A percentile compares a stretch with the other conserved stretches of the same genome.
phyloP scores from a whole-genome alignment of 768 basidiomycete genomes.

The Tylopilus vinaceipallidus region DNA sequence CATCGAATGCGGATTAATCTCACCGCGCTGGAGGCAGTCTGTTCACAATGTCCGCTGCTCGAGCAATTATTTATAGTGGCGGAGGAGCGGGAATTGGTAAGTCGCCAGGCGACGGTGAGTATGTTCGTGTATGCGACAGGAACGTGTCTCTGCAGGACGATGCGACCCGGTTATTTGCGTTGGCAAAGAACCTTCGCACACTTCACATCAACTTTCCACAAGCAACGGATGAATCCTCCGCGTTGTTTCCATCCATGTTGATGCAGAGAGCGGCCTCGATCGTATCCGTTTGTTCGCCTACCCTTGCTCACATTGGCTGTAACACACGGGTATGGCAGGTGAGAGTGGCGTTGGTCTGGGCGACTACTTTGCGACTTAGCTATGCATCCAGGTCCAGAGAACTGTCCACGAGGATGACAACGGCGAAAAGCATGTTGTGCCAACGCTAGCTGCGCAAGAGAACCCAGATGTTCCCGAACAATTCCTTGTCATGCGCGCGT shows the following conservation, averaged over 20 bases:
- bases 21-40: conserved; percentile 51
- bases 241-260: conserved; percentile 16
- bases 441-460: conserved; percentile 52
- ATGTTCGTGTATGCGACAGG: neutral
- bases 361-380: conserved; percentile 1
- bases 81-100: conserved; percentile 46
- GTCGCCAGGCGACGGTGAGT: neutral
- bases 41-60: conserved; percentile 48
- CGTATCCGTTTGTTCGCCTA: conserved; percentile 47
- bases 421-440: conserved; percentile 38
- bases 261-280: conserved; percentile 43
- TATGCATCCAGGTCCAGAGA: conserved; percentile 44
- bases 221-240: conserved; percentile 13
- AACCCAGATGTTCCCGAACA: conserved; percentile 68
- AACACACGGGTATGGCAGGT: conserved; percentile 74
- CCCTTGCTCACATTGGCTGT: conserved; percentile 62
- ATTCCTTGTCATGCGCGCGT: conserved; percentile 59
- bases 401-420: conserved; percentile 35
- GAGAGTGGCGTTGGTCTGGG: conserved; percentile 12
- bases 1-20: conserved; percentile 60
- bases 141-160: conserved; percentile 14
- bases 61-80: conserved; percentile 65
- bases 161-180: conserved; percentile 35
- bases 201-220: conserved; percentile 60
- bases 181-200: conserved; percentile 46